Evolutionary conservation across 2,329 filamentous ascomycete species (phyloP).

Genomic region (Biscogniauxia mediterranea): DNA sequence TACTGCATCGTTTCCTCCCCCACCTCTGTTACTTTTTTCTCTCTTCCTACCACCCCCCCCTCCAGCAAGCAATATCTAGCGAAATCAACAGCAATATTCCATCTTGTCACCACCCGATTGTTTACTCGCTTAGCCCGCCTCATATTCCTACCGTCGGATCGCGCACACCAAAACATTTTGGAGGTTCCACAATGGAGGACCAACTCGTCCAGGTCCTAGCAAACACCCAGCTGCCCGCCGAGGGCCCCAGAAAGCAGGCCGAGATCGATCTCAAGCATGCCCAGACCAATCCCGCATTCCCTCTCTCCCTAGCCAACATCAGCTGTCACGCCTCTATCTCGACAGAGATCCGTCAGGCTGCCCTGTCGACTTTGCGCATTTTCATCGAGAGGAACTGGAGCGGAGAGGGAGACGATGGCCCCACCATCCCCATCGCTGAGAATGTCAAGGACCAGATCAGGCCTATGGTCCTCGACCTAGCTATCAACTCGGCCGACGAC

Average conservation of each 20-base stretch:
- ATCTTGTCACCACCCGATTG: not conserved
- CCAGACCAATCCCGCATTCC: conserved; percentile 69
- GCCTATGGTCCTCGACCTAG: conserved; percentile 72
- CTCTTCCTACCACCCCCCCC: not conserved
- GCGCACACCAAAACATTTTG: conserved; percentile 4
- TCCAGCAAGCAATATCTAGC: not conserved
- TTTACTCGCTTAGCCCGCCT: not conserved
- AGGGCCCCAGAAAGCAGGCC: conserved; percentile 78
- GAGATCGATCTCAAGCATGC: conserved; percentile 78
- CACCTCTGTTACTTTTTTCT: no score
- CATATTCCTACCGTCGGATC: conserved; percentile 6
- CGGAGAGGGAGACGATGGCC: conserved; percentile 66
- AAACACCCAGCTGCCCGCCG: conserved; percentile 76
- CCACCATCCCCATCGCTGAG: conserved; percentile 67
- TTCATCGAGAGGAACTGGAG: conserved; percentile 88
- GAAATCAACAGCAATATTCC: no score
- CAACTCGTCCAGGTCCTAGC: conserved; percentile 85
- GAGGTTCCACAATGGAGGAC: conserved; percentile 68
- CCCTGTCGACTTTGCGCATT: conserved; percentile 74
- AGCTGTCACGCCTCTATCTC: conserved; percentile 73
- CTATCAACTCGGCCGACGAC: conserved; percentile 70
- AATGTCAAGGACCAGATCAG: conserved; percentile 72
- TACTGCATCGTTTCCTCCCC: no score
- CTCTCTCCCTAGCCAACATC: conserved; percentile 76
- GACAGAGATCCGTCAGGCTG: conserved; percentile 75